Evolutionary conservation across 345 rosid species (phyloP), one percentile per base, ranked within the genome.

Genomic region (Arabidopsis suecica): DNA sequence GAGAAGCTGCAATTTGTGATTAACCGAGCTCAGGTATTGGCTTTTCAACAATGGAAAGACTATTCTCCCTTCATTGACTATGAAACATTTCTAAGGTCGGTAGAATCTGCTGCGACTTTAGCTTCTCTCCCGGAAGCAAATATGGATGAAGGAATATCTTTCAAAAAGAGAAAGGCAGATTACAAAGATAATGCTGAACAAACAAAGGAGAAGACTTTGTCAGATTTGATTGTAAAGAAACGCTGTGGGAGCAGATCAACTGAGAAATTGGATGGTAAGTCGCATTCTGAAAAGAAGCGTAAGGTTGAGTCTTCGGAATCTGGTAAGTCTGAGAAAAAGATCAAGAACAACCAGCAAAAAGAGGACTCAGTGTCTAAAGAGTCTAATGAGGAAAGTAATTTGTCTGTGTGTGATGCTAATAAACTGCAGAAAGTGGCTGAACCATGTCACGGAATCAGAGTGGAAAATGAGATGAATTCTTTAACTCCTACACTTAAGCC

Each of bases 21-120:
- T 28, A 53, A 75, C 20, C 69, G 70, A 76, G 86, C 94, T 68
- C 90, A 80, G 75, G 68, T 90, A 62, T 67, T 83, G 74, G 88
- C 91, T 55, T 87, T 87, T 64, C 73, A 75, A 70, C 83, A 69
- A 22, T 88, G 89, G 91, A 87, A 80, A 76, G 87, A 90, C 51
- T 75, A 75, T 68, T 20, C 71, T 11, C 62, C 54, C 51, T 80
- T 86, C 58, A 87, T 88, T 5, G 82, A 76, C 48, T 78, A 84
- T 62, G 79, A 71, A 74, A 33, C 78, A 16, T 78, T 84, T 28
- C 34, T 69, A 14, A 79, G 76, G 28, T 64, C 79, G 38, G 68
- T 70, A 63, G 86, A 82, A 71, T 65, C 69, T 8, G 74, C 79
- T 62, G 25, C 7, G 16, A 83, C 55, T 7, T 73, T 80, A 9